phyloP scores from a whole-genome alignment of 352 stramenopile genomes.

The Albugo laibachii region DNA sequence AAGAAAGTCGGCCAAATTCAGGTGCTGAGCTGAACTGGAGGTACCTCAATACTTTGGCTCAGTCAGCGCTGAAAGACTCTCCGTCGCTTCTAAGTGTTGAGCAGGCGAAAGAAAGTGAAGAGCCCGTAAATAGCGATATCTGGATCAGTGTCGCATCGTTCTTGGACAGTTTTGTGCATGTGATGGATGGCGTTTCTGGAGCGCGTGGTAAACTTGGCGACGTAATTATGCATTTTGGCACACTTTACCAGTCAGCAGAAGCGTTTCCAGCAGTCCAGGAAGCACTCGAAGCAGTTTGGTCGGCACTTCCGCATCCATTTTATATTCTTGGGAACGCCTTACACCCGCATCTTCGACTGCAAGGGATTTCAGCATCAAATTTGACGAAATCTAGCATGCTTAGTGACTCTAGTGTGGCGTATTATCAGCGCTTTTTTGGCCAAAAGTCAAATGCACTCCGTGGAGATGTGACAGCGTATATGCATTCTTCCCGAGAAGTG shows the following conservation, averaged over 20 bases:
- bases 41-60: too few relatives aligned
- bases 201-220: constrained; percentile 16
- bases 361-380: constrained; percentile 15
- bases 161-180: constrained; percentile 8
- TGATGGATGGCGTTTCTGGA: constrained; percentile 10
- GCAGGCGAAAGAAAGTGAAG: too few relatives aligned
- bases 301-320: constrained; percentile 37
- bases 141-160: too few relatives aligned
- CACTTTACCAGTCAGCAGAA: constrained; percentile 20
- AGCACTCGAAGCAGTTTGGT: constrained; percentile 33
- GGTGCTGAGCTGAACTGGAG: too few relatives aligned
- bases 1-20: too few relatives aligned
- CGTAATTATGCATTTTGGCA: constrained; percentile 19
- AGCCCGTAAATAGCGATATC: too few relatives aligned
- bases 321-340: constrained; percentile 36
- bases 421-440: constrained; percentile 27
- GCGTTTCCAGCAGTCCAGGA: constrained; percentile 23
- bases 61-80: too few relatives aligned
- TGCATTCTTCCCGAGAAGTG: constrained; percentile 28
- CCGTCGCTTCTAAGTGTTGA: too few relatives aligned
- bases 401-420: constrained; percentile 31
- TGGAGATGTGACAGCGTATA: constrained; percentile 41
- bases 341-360: constrained; percentile 27
- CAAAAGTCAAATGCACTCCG: constrained; percentile 23
- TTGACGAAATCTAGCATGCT: constrained; percentile 37